Evolutionary conservation across 345 rosid species (phyloP).

Genomic region (Rhodamnia rubescens): DNA sequence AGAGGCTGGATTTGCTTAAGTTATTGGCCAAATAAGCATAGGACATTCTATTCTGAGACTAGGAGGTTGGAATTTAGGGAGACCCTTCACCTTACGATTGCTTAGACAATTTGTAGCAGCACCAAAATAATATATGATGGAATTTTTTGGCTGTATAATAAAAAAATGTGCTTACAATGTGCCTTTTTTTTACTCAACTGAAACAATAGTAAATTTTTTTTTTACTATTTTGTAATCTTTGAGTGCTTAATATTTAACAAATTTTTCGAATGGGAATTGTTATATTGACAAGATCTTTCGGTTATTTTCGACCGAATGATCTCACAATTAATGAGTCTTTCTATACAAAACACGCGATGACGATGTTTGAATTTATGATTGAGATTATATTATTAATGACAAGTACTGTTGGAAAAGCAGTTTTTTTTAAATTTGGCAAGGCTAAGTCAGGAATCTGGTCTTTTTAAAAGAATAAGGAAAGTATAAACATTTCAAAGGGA

Average conservation of each 20-base stretch:
- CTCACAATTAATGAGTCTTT: no score
- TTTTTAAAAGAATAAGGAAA: background rate
- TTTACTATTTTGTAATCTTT: background rate
- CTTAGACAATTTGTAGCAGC: conserved; percentile 5
- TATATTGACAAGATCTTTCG: no score
- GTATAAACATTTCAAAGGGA: background rate
- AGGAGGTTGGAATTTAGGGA: conserved; percentile 70
- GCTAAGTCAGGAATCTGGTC: background rate
- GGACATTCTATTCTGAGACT: conserved; percentile 61
- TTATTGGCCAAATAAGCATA: conserved; percentile 85
- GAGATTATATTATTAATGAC: no score
- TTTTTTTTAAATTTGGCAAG: no score
- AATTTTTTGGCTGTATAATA: background rate
- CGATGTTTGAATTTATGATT: no score
- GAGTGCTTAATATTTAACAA: background rate
- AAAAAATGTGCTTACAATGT: background rate
- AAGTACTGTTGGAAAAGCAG: no score
- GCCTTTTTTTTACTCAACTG: background rate
- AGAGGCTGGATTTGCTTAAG: conserved; percentile 84
- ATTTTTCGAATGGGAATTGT: background rate
- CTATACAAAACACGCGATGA: no score
- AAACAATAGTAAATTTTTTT: background rate
- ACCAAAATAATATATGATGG: background rate
- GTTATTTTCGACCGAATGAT: no score
- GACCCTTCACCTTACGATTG: conserved; percentile 37